Conservation (phyloP, 2,329 filamentous ascomycete genomes). For the Ceratocystiopsis minuta region DNA sequence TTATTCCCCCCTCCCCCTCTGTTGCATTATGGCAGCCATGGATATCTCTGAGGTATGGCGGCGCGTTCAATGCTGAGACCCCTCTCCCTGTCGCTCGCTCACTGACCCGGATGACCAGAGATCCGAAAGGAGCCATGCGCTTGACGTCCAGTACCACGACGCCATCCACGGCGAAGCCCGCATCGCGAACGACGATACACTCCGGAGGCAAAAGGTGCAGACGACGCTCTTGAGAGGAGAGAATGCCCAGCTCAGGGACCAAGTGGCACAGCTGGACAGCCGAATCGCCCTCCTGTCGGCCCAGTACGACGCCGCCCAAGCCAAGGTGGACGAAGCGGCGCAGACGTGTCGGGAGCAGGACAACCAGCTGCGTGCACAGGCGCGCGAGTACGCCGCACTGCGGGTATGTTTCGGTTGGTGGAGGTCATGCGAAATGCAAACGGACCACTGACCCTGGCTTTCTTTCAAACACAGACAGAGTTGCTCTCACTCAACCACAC, state of each 20-base stretch:
- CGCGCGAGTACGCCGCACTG: slow-evolving; percentile 27
- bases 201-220: slow-evolving; percentile 50
- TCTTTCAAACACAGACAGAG: slow-evolving; percentile 37
- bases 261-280: slow-evolving; percentile 41
- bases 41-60: slow-evolving; percentile 3
- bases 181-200: slow-evolving; percentile 57
- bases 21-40: slow-evolving; percentile 1
- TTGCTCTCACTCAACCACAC: slow-evolving; percentile 48
- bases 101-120: slow-evolving; percentile 17
- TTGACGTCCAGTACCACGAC: slow-evolving; percentile 55
- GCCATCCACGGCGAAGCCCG: slow-evolving; percentile 46
- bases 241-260: slow-evolving; percentile 47
- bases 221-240: slow-evolving; percentile 59
- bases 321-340: slow-evolving; percentile 25
- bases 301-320: slow-evolving; percentile 21
- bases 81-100: neutral
- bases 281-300: slow-evolving; percentile 31
- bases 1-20: neutral
- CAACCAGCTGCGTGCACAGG: slow-evolving; percentile 28
- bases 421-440: neutral
- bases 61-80: neutral
- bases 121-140: slow-evolving; percentile 27
- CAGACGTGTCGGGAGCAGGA: slow-evolving; percentile 27
- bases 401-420: slow-evolving; percentile 20
- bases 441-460: too few species aligned